These are phyloP conservation scores for Collybiopsis luxurians DNA, from an alignment of 768 basidiomycete species.

Conservation along the genomic window DNA sequence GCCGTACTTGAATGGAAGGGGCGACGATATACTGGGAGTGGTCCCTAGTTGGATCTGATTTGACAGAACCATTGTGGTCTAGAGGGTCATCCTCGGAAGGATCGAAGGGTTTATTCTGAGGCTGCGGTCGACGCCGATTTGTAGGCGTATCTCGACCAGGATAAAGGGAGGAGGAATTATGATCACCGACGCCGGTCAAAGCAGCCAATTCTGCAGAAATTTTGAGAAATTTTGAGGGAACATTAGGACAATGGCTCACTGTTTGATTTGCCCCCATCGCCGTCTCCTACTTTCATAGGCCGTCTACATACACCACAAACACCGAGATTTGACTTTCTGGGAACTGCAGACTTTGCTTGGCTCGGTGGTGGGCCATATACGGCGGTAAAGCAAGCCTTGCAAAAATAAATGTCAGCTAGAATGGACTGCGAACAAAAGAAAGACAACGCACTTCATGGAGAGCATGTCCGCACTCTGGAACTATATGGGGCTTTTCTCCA, in stretches of 20 bases:
- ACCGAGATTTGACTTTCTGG: conserved; percentile 79
- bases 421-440: conserved; percentile 6
- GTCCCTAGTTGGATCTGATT: conserved; percentile 39
- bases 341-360: conserved; percentile 49
- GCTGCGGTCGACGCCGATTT: conserved; percentile 32
- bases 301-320: conserved; percentile 96
- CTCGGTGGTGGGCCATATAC: conserved; percentile 89
- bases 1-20: conserved; percentile 89
- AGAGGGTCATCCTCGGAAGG: conserved; percentile 86
- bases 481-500: conserved; percentile 96
- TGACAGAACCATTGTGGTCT: conserved; percentile 51
- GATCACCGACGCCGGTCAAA: conserved; percentile 84
- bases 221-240: not conserved
- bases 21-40: conserved; percentile 77
- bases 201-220: conserved; percentile 78
- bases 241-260: conserved; percentile 51
- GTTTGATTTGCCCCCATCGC: conserved; percentile 82
- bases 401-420: no score
- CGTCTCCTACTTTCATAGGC: conserved; percentile 94
- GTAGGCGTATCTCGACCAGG: conserved; percentile 68
- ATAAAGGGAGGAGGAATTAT: conserved; percentile 50
- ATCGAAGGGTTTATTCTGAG: conserved; percentile 48
- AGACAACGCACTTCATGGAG: conserved; percentile 75
- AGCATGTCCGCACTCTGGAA: conserved; percentile 96
- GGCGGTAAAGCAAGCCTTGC: conserved; percentile 90